These are phyloP conservation scores for Acacia pycnantha DNA, from an alignment of 331 rosid species.

Conservation along the genomic window DNA sequence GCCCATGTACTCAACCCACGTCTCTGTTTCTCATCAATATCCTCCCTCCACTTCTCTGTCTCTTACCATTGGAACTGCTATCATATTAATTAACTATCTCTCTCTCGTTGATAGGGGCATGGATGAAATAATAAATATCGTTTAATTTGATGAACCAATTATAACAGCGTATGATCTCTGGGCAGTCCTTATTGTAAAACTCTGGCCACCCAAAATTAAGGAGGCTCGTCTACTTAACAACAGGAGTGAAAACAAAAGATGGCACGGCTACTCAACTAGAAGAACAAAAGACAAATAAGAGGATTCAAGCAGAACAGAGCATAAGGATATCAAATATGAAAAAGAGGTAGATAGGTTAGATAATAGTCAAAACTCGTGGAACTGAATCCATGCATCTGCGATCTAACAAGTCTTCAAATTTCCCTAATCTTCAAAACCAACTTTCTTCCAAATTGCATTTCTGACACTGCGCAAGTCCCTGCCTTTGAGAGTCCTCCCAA, in stretches of 20 bases:
- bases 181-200: slow-evolving; percentile 25
- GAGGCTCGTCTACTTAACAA: slow-evolving; percentile 13
- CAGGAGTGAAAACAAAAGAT: background rate
- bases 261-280: background rate
- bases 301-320: background rate
- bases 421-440: slow-evolving; percentile 66
- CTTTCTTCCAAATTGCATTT: slow-evolving; percentile 85
- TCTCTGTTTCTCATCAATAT: too few relatives aligned
- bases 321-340: background rate
- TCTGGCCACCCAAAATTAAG: slow-evolving; percentile 3
- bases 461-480: slow-evolving; percentile 78
- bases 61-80: background rate
- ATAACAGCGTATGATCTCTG: background rate
- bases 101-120: background rate
- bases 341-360: background rate
- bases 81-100: background rate
- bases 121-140: background rate
- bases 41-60: background rate
- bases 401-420: background rate
- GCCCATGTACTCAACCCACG: background rate
- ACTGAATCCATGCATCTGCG: slow-evolving; percentile 8
- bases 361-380: slow-evolving; percentile 1
- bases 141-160: background rate
- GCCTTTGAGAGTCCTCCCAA: slow-evolving; percentile 86
- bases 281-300: background rate